Percentiles rank a stretch among this genome's conserved stretches.
Conservation (phyloP, 352 stramenopile species). For the Phytopythium ostracodes region DNA sequence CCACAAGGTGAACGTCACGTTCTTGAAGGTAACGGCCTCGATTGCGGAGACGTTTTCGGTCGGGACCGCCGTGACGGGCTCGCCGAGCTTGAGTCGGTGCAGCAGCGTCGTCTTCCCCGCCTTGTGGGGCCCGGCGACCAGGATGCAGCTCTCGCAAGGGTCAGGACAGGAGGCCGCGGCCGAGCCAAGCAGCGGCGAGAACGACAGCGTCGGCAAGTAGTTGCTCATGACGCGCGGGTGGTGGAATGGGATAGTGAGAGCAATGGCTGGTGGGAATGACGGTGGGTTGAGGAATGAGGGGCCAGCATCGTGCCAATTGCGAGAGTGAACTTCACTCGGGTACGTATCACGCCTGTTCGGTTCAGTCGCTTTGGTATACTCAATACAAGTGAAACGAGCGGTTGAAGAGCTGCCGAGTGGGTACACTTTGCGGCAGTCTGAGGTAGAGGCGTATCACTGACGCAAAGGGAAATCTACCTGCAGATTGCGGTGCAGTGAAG, state of each 20-base stretch:
- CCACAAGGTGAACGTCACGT: slow-evolving; percentile 82
- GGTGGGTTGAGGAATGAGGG: neutral
- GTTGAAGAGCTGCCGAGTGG: neutral
- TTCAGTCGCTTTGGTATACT: neutral
- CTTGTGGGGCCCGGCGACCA: slow-evolving; percentile 93
- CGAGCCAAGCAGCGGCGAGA: slow-evolving; percentile 27
- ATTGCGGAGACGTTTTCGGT: slow-evolving; percentile 90
- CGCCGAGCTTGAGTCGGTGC: slow-evolving; percentile 81
- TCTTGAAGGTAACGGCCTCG: slow-evolving; percentile 67
- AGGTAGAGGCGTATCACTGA: no score
- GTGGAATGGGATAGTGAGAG: no score
- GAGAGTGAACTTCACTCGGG: neutral
- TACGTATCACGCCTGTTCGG: no score
- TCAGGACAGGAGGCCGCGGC: slow-evolving; percentile 27
- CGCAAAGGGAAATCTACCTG: no score
- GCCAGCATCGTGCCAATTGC: no score
- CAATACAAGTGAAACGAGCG: neutral
- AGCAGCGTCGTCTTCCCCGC: slow-evolving; percentile 97
- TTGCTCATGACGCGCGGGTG: slow-evolving; percentile 35
- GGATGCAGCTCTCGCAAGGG: slow-evolving; percentile 32
- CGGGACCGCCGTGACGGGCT: slow-evolving; percentile 61
- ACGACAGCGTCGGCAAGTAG: slow-evolving; percentile 15
- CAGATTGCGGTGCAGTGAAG: no score
- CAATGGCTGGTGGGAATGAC: no score
- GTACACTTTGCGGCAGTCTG: neutral